These are phyloP conservation scores for Tagetes erecta DNA, from an alignment of 129 eudicot species.

Conservation along the genomic window DNA sequence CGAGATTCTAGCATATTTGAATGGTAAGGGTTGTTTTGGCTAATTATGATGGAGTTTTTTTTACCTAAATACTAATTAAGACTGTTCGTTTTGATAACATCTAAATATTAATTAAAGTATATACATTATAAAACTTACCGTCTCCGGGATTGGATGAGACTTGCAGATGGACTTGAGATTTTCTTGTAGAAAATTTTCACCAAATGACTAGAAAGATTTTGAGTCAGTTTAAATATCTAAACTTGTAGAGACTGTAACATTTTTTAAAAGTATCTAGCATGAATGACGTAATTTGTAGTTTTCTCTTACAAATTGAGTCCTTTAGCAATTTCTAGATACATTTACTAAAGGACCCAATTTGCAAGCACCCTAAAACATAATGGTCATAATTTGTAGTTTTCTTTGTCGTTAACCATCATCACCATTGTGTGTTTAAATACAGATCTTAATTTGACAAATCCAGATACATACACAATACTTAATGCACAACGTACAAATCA, in stretches of 20 bases:
- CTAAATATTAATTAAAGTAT: neutral
- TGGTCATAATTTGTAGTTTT: no score
- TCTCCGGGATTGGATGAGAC: slow-evolving; percentile 87
- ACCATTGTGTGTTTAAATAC: neutral
- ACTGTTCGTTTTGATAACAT: neutral
- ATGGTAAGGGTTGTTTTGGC: no score
- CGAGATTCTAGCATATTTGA: no score
- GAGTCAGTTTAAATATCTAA: neutral
- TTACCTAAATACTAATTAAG: neutral
- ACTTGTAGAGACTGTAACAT: no score
- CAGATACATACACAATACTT: slow-evolving; percentile 9
- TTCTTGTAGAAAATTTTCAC: slow-evolving; percentile 65
- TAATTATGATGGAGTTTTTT: no score
- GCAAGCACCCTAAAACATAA: no score
- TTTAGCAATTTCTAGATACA: no score
- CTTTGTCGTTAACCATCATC: no score
- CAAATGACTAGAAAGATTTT: slow-evolving; percentile 50
- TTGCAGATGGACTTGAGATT: slow-evolving; percentile 84
- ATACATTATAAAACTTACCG: slow-evolving; percentile 42
- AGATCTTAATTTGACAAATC: neutral
- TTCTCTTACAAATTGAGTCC: no score
- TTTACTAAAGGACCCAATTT: no score
- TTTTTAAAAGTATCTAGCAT: no score
- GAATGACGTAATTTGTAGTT: no score
- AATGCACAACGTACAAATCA: neutral